These are phyloP conservation scores for Lolium multiflorum DNA, from an alignment of 176 grass and related monocot genomes.

Conservation along the genomic window DNA sequence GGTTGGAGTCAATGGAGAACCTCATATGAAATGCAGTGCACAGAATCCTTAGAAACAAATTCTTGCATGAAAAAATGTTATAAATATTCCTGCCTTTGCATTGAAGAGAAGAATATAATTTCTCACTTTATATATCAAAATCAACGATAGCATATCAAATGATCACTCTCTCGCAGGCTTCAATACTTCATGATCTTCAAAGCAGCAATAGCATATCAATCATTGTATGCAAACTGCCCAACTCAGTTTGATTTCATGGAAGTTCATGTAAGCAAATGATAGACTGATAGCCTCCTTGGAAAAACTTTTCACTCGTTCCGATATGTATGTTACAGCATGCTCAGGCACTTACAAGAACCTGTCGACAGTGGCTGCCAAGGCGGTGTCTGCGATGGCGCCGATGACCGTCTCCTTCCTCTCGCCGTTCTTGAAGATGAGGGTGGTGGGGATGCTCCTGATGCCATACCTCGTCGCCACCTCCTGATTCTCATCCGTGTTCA, in stretches of 20 bases:
- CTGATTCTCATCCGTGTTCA: slow-evolving; percentile 64
- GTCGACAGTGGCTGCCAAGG: slow-evolving; percentile 43
- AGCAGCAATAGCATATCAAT: neutral
- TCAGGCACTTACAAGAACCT: slow-evolving; percentile 42
- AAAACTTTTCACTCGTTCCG: neutral
- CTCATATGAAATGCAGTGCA: neutral
- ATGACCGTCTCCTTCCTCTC: slow-evolving; percentile 66
- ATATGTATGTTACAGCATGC: neutral
- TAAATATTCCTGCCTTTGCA: neutral
- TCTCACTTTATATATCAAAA: neutral
- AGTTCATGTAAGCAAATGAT: neutral
- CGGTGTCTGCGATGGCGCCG: slow-evolving; percentile 45
- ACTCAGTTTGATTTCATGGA: neutral
- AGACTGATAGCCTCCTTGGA: neutral
- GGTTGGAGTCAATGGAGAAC: neutral
- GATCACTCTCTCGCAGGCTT: no score
- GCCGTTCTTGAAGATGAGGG: slow-evolving; percentile 65
- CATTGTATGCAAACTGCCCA: neutral
- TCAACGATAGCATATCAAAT: neutral
- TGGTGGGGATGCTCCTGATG: slow-evolving; percentile 77
- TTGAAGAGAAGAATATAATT: neutral
- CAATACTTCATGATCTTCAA: neutral
- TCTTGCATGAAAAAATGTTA: neutral
- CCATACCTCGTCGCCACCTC: slow-evolving; percentile 46
- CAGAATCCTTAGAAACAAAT: no score